These are phyloP conservation scores for Deakozyma indianensis DNA, from an alignment of 805 yeast genomes.

Conservation along the genomic window DNA sequence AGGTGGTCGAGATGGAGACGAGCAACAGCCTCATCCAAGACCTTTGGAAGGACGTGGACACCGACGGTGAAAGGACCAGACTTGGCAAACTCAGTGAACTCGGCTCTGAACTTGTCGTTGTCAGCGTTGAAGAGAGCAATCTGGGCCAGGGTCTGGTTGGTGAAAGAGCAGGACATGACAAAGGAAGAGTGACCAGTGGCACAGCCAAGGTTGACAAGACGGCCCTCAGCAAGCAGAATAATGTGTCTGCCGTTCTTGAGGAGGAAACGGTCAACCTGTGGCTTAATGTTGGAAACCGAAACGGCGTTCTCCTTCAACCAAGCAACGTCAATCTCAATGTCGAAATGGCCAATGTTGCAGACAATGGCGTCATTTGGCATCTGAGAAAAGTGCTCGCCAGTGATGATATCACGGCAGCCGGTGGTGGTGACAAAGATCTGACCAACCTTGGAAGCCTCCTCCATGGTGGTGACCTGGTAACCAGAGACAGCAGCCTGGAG, in stretches of 20 bases:
- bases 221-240: constrained; percentile 96
- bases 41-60: constrained; percentile 94
- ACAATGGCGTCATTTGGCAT: constrained; percentile 99
- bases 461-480: constrained; percentile 92
- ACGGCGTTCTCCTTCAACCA: constrained; percentile 92
- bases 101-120: constrained; percentile 62
- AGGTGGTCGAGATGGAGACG: constrained; percentile 90
- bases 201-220: constrained; percentile 98
- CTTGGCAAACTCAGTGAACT: constrained; percentile 81
- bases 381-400: constrained; percentile 66
- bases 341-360: constrained; percentile 99
- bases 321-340: constrained; percentile 97
- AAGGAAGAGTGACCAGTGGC: constrained; percentile 99
- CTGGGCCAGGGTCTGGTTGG: constrained; percentile 98
- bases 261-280: constrained; percentile 96
- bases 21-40: constrained; percentile 97
- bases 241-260: constrained; percentile 82
- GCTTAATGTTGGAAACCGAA: constrained; percentile 93
- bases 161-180: constrained; percentile 99
- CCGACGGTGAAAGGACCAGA: constrained; percentile 83
- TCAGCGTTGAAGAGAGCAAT: constrained; percentile 89
- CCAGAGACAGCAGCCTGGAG: constrained; percentile 99
- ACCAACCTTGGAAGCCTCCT: constrained; percentile 82
- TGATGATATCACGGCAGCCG: constrained; percentile 97
- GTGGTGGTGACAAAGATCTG: constrained; percentile 99